These are phyloP conservation scores for Fusarium sambucinum DNA, from an alignment of 2,329 filamentous ascomycete species.

Conservation along the genomic window DNA sequence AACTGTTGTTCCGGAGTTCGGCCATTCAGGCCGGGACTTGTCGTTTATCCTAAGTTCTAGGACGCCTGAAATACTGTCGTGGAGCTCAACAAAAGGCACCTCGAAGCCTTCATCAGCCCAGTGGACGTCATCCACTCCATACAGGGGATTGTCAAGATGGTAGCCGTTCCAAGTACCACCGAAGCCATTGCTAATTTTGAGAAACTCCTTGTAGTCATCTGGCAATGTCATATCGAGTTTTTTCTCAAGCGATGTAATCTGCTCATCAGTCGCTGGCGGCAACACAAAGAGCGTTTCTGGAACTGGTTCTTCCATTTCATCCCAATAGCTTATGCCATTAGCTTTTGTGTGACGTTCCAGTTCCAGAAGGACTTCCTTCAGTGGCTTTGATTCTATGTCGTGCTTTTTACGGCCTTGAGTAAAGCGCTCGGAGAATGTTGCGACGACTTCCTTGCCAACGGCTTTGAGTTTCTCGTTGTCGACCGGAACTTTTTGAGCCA, in stretches of 20 bases:
- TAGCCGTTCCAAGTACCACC: constrained; percentile 39
- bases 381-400: constrained; percentile 9
- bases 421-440: constrained; percentile 26
- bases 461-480: constrained; percentile 20
- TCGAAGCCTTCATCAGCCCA: constrained; percentile 14
- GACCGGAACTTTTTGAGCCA: constrained; percentile 31
- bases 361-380: constrained; percentile 19
- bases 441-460: constrained; percentile 10
- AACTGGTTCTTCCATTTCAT: constrained; percentile 1
- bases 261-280: constrained; percentile 32
- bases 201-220: constrained; percentile 39
- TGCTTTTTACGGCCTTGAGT: constrained; percentile 19
- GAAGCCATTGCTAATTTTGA: constrained; percentile 39
- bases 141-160: constrained; percentile 14
- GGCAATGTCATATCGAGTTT: constrained; percentile 17
- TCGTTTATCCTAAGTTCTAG: background rate
- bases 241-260: constrained; percentile 27
- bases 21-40: constrained; percentile 17
- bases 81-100: constrained; percentile 14
- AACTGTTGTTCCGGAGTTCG: constrained; percentile 12
- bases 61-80: constrained; percentile 13
- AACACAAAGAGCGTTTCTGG: constrained; percentile 34
- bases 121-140: constrained; percentile 21
- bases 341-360: constrained; percentile 30
- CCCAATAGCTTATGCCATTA: constrained; percentile 2